Evolutionary conservation across 805 yeast species (phyloP).

Genomic region (Komagataella ulmi): DNA sequence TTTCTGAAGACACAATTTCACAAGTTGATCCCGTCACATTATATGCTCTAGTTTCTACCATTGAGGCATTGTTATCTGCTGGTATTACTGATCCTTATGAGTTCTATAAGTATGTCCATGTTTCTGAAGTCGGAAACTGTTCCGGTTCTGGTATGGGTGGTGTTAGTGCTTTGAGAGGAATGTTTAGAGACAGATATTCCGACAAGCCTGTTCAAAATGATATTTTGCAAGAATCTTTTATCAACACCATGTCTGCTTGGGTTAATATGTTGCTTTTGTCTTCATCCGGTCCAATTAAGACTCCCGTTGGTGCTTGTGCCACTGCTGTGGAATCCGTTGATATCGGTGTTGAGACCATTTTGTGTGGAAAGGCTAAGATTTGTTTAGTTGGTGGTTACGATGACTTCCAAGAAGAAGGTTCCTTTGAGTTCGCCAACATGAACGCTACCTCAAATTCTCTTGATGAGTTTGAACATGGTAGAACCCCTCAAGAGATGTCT

Average conservation of each 20-base stretch:
- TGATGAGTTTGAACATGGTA: constrained; percentile 85
- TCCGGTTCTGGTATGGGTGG: constrained; percentile 99
- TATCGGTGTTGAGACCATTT: constrained; percentile 86
- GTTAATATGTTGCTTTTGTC: constrained; percentile 95
- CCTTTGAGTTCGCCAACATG: constrained; percentile 97
- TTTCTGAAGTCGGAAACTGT: constrained; percentile 98
- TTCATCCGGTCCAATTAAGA: constrained; percentile 97
- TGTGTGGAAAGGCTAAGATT: constrained; percentile 89
- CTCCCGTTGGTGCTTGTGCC: constrained; percentile 99
- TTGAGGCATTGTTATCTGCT: constrained; percentile 83
- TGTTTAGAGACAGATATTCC: constrained; percentile 90
- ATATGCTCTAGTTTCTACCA: constrained; percentile 85
- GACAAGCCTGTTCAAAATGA: constrained; percentile 96
- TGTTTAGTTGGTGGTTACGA: constrained; percentile 98
- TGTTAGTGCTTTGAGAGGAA: constrained; percentile 90
- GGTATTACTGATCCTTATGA: constrained; percentile 99
- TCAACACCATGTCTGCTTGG: constrained; percentile 99
- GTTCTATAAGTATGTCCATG: constrained; percentile 95
- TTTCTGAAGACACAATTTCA: constrained; percentile 78
- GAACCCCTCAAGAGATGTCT: constrained; percentile 97
- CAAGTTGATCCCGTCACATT: constrained; percentile 97
- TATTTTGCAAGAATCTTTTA: constrained; percentile 93
- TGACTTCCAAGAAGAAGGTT: constrained; percentile 99
- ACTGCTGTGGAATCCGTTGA: constrained; percentile 97
- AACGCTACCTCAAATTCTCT: constrained; percentile 89